phyloP scores from a whole-genome alignment of 2,329 filamentous ascomycete species.

The Penicillium sp. region DNA sequence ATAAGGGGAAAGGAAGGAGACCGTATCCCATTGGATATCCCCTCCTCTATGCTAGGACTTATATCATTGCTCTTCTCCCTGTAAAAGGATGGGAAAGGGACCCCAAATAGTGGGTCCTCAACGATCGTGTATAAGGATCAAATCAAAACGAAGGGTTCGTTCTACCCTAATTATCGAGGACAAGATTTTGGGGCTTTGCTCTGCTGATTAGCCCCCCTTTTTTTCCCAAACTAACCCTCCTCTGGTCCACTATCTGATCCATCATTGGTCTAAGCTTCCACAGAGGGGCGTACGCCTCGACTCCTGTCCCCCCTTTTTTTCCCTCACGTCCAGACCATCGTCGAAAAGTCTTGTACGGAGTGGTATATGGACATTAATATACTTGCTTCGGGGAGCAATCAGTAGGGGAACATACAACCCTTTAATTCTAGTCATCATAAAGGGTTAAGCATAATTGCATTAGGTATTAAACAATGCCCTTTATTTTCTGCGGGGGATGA shows the following conservation, averaged over 20 bases:
- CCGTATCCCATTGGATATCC: not conserved
- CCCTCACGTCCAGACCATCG: not conserved
- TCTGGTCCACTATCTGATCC: not conserved
- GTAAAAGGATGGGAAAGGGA: too few species aligned
- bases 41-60: not conserved
- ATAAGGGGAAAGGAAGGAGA: too few species aligned
- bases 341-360: not conserved
- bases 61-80: too few species aligned
- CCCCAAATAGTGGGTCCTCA: too few species aligned
- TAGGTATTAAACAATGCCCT: not conserved
- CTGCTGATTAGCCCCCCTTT: slow-evolving; percentile 4
- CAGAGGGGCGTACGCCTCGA: not conserved
- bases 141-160: too few species aligned
- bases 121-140: too few species aligned
- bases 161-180: too few species aligned
- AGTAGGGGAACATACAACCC: not conserved
- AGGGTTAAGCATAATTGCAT: not conserved
- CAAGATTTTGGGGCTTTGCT: not conserved
- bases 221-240: slow-evolving; percentile 2
- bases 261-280: slow-evolving; percentile 7
- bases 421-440: not conserved
- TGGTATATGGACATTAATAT: not conserved
- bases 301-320: not conserved
- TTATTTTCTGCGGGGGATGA: not conserved
- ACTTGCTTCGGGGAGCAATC: not conserved